Evolutionary conservation across 352 stramenopile species (phyloP).

Genomic region (Globisporangium cystogenes): DNA sequence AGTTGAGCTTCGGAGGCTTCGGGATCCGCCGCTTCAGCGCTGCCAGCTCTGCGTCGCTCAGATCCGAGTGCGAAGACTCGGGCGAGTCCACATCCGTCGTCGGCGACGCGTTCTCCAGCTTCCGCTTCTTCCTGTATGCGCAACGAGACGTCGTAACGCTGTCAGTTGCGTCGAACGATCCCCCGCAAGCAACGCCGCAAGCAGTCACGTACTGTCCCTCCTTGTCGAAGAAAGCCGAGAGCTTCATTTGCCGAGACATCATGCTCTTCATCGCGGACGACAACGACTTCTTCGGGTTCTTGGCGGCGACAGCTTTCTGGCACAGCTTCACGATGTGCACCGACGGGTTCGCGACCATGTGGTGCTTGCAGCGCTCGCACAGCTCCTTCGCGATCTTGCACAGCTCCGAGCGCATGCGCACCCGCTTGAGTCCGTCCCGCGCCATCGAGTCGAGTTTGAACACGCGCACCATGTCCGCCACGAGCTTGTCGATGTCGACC

Average conservation of each 20-base stretch:
- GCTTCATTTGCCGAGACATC: slow-evolving; percentile 81
- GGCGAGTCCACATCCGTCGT: slow-evolving; percentile 59
- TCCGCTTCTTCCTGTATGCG: slow-evolving; percentile 64
- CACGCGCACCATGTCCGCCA: slow-evolving; percentile 57
- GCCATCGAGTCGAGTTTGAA: slow-evolving; percentile 84
- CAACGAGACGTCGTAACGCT: not conserved
- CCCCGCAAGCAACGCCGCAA: slow-evolving; percentile 10
- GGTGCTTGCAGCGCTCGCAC: slow-evolving; percentile 68
- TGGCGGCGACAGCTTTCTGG: slow-evolving; percentile 61
- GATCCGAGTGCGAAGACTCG: slow-evolving; percentile 56
- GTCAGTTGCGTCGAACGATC: not conserved
- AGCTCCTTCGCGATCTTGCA: slow-evolving; percentile 74
- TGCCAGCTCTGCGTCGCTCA: slow-evolving; percentile 76
- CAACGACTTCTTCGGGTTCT: slow-evolving; percentile 78
- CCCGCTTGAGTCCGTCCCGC: slow-evolving; percentile 55
- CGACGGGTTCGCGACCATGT: slow-evolving; percentile 80
- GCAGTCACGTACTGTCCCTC: slow-evolving; percentile 47
- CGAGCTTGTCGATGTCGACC: slow-evolving; percentile 42
- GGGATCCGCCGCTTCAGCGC: slow-evolving; percentile 77
- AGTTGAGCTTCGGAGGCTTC: slow-evolving; percentile 75
- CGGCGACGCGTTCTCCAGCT: slow-evolving; percentile 56
- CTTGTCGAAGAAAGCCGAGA: slow-evolving; percentile 62
- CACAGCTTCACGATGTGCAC: slow-evolving; percentile 81
- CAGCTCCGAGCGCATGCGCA: slow-evolving; percentile 49
- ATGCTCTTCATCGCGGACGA: slow-evolving; percentile 84